Conservation (phyloP, 2,329 filamentous ascomycete species). For the Lasiodiplodia gonubiensis region DNA sequence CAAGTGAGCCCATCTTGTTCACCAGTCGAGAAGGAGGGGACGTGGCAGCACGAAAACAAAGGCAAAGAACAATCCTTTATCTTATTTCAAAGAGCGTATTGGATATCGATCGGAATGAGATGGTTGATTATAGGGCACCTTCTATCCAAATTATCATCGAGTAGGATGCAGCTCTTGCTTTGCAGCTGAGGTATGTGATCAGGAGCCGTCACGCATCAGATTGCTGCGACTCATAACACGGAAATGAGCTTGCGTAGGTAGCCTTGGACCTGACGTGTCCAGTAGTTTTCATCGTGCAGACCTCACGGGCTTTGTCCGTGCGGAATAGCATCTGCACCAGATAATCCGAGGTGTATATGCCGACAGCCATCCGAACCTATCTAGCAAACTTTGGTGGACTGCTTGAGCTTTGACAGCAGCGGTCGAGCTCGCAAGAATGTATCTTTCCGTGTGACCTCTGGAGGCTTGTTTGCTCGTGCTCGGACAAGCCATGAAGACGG, state of each 20-base stretch:
- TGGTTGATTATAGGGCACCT: background rate
- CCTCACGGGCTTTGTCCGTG: background rate
- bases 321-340: background rate
- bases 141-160: background rate
- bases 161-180: too few species aligned
- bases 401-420: background rate
- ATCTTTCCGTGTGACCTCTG: background rate
- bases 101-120: background rate
- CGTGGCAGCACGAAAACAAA: background rate
- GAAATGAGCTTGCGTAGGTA: background rate
- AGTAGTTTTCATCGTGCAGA: background rate
- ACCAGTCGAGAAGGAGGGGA: background rate
- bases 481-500: constrained; percentile 10
- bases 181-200: too few species aligned
- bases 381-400: background rate
- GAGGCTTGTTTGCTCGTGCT: constrained; percentile 1
- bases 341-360: background rate
- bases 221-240: background rate
- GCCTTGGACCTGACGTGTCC: background rate
- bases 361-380: background rate
- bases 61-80: background rate
- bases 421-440: background rate
- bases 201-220: too few species aligned
- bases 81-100: background rate
- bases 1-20: background rate